phyloP scores from a whole-genome alignment of 2,329 filamentous ascomycete genomes.

The Phialophora expanda region DNA sequence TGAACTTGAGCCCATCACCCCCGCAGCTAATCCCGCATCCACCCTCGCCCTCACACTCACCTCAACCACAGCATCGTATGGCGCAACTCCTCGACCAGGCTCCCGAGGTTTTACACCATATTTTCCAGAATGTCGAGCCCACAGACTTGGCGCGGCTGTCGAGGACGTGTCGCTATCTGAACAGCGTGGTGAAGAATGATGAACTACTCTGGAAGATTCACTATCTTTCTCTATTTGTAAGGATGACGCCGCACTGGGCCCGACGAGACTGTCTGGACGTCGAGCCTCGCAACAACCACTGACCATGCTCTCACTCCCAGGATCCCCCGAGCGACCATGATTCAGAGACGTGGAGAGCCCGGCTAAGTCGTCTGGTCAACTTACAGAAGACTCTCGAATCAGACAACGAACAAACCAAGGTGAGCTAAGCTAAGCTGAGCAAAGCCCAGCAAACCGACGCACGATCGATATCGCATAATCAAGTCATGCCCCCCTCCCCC shows the following conservation, averaged over 20 bases:
- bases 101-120: slow-evolving; percentile 67
- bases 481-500: slow-evolving; percentile 10
- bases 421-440: slow-evolving; percentile 24
- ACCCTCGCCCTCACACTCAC: background rate
- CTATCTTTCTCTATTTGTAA: slow-evolving; percentile 64
- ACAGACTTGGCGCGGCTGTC: slow-evolving; percentile 61
- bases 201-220: slow-evolving; percentile 64
- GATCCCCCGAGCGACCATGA: slow-evolving; percentile 37
- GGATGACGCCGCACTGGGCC: slow-evolving; percentile 28
- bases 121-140: slow-evolving; percentile 63
- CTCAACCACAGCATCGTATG: slow-evolving; percentile 24
- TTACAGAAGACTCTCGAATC: slow-evolving; percentile 55
- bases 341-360: slow-evolving; percentile 44
- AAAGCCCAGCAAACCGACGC: too few relatives aligned
- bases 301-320: slow-evolving; percentile 26
- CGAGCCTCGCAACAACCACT: background rate
- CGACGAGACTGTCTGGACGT: background rate
- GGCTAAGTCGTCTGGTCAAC: slow-evolving; percentile 45
- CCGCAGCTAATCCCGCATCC: slow-evolving; percentile 5
- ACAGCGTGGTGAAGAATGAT: slow-evolving; percentile 63
- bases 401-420: slow-evolving; percentile 49
- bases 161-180: slow-evolving; percentile 59
- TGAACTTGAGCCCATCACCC: background rate
- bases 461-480: background rate
- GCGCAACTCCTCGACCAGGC: slow-evolving; percentile 52